Evolutionary conservation across 306 rosid species (phyloP).

Genomic region (Trifolium subterraneum): DNA sequence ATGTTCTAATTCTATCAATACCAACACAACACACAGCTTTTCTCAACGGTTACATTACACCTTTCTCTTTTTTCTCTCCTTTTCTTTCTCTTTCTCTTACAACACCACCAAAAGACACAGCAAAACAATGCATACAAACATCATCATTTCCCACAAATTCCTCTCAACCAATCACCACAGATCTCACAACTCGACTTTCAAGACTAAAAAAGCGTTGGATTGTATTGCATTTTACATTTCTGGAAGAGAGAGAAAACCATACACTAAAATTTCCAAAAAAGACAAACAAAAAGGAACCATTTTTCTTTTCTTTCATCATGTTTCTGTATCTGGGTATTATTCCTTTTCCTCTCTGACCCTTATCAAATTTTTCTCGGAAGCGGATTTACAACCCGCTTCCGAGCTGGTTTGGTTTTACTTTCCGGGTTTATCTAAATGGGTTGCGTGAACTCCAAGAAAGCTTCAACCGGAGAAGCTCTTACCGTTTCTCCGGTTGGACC

Average conservation of each 20-base stretch:
- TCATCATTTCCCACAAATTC: slow-evolving; percentile 72
- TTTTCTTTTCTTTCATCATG: slow-evolving; percentile 28
- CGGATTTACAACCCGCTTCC: slow-evolving; percentile 33
- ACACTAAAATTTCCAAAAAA: not conserved
- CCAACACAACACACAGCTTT: slow-evolving; percentile 47
- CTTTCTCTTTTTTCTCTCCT: slow-evolving; percentile 42
- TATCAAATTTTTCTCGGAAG: slow-evolving; percentile 20
- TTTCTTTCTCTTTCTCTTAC: slow-evolving; percentile 36
- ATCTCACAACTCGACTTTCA: slow-evolving; percentile 50
- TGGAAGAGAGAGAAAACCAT: slow-evolving; percentile 27
- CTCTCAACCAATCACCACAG: slow-evolving; percentile 59
- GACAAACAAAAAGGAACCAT: slow-evolving; percentile 14
- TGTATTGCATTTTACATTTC: not conserved
- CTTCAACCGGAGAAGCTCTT: not conserved
- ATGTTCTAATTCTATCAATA: too few species aligned
- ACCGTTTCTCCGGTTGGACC: slow-evolving; percentile 15
- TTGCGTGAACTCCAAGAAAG: slow-evolving; percentile 80
- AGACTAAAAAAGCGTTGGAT: slow-evolving; percentile 22
- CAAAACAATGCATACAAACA: slow-evolving; percentile 46
- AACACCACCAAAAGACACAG: slow-evolving; percentile 40
- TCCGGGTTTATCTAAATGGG: slow-evolving; percentile 59
- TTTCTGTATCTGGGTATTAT: slow-evolving; percentile 25
- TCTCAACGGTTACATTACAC: slow-evolving; percentile 63
- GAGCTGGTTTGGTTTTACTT: not conserved
- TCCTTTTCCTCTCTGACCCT: slow-evolving; percentile 27